Evolutionary conservation across 441 rosid genomes (phyloP).

Genomic region (Lepidium campestre): DNA sequence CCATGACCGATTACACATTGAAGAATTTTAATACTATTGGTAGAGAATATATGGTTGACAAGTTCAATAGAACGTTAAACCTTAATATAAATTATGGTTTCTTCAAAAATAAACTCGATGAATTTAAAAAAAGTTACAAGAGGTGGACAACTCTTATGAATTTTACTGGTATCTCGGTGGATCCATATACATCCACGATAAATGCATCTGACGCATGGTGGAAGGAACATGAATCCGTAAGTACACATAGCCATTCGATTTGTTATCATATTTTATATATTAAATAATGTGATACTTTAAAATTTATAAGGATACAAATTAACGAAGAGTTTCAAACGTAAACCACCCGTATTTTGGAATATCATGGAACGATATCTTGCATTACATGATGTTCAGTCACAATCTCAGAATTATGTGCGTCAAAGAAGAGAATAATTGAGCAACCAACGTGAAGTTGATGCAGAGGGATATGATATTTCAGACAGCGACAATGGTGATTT

Average conservation of each 20-base stretch:
- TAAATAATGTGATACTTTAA: not conserved
- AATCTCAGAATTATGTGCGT: not conserved
- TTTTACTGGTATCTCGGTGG: not conserved
- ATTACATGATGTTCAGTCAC: not conserved
- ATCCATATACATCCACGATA: not conserved
- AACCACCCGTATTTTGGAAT: not conserved
- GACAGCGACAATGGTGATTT: too few relatives aligned
- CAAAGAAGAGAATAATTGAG: too few relatives aligned
- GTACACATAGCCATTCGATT: too few relatives aligned
- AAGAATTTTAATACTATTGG: too few relatives aligned
- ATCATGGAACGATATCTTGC: not conserved
- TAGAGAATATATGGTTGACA: too few relatives aligned
- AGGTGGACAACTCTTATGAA: not conserved
- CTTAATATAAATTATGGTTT: too few relatives aligned
- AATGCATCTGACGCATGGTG: not conserved
- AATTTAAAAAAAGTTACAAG: not conserved
- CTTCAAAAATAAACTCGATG: too few relatives aligned
- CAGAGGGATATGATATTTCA: too few relatives aligned
- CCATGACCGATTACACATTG: too few relatives aligned
- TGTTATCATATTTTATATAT: not conserved
- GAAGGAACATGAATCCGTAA: not conserved
- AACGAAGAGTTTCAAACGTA: too few relatives aligned
- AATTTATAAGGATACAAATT: not conserved
- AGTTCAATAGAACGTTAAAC: too few relatives aligned
- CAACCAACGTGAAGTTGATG: too few relatives aligned